A percentile compares a stretch with the other conserved stretches of the same genome.
phyloP scores from a whole-genome alignment of 2,329 filamentous ascomycete species.

The Xylogone sp. region DNA sequence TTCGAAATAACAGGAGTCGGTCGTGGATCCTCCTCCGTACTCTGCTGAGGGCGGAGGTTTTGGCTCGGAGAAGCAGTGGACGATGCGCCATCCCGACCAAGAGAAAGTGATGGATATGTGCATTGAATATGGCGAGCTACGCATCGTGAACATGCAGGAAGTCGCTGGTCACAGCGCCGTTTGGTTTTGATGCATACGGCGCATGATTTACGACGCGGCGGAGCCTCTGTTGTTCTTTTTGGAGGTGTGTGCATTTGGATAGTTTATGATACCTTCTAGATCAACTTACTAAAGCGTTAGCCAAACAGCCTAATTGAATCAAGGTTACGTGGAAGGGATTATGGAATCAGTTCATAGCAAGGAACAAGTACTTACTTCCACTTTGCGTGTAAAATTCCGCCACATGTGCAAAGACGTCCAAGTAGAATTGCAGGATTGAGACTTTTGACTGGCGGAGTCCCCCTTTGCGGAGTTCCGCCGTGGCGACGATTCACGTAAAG shows the following conservation, averaged over 20 bases:
- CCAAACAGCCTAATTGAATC: no score
- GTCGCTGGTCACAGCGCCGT: constrained; percentile 1
- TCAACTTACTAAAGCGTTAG: no score
- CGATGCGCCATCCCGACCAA: not conserved
- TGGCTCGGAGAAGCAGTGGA: not conserved
- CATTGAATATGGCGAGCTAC: not conserved
- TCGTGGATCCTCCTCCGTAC: not conserved
- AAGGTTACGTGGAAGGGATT: no score
- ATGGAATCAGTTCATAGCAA: no score
- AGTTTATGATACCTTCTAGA: no score
- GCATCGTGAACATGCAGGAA: constrained; percentile 4
- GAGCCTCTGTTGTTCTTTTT: not conserved
- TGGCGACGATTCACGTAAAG: not conserved
- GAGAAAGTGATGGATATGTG: not conserved
- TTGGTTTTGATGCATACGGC: constrained; percentile 3
- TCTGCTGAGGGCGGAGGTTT: not conserved
- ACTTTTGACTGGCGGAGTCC: no score
- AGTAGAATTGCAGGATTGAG: no score
- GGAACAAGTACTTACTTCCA: no score
- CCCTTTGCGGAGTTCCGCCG: not conserved
- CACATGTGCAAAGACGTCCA: no score
- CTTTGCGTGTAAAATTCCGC: no score
- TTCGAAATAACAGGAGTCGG: not conserved
- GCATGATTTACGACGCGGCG: not conserved
- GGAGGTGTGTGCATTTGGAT: not conserved